phyloP scores from a whole-genome alignment of 2,329 filamentous ascomycete genomes.

The Sarocladiaceae sp. region DNA sequence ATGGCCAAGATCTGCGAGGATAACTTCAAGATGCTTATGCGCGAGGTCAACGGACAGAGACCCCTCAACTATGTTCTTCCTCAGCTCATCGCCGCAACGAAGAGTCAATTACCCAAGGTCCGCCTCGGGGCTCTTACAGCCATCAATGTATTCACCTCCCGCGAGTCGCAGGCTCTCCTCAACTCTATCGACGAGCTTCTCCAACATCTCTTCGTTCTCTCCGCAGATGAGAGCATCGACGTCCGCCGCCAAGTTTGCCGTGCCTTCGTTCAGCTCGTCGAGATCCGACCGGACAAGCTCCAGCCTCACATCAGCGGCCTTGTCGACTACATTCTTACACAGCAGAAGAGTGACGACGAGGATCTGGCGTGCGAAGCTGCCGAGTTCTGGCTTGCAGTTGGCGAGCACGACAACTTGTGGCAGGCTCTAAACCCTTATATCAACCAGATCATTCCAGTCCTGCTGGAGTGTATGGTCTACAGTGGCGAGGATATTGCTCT shows the following conservation, averaged over 20 bases:
- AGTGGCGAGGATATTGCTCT: conserved; percentile 87
- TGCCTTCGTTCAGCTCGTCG: conserved; percentile 87
- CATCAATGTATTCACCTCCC: conserved; percentile 88
- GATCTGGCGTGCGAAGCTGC: conserved; percentile 91
- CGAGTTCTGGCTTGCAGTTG: conserved; percentile 94
- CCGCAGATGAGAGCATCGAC: conserved; percentile 71
- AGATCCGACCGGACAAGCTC: conserved; percentile 85
- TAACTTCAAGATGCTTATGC: conserved; percentile 80
- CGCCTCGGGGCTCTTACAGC: conserved; percentile 74
- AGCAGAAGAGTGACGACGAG: conserved; percentile 83
- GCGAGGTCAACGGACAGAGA: conserved; percentile 82
- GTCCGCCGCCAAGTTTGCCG: conserved; percentile 92
- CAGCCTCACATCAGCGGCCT: conserved; percentile 81
- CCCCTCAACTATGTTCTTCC: conserved; percentile 87
- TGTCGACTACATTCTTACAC: conserved; percentile 87
- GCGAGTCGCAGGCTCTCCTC: conserved; percentile 77
- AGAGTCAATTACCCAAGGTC: conserved; percentile 71
- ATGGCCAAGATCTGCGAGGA: conserved; percentile 96
- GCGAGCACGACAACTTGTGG: conserved; percentile 80
- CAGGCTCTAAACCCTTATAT: conserved; percentile 73
- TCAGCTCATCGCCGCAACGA: conserved; percentile 83
- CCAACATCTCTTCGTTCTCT: conserved; percentile 75
- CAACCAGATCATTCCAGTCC: conserved; percentile 78
- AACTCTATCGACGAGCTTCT: conserved; percentile 78
- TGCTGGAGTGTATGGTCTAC: conserved; percentile 95